phyloP scores from a whole-genome alignment of 108 stramenopile genomes.

The Fragilariopsis cylindrus region DNA sequence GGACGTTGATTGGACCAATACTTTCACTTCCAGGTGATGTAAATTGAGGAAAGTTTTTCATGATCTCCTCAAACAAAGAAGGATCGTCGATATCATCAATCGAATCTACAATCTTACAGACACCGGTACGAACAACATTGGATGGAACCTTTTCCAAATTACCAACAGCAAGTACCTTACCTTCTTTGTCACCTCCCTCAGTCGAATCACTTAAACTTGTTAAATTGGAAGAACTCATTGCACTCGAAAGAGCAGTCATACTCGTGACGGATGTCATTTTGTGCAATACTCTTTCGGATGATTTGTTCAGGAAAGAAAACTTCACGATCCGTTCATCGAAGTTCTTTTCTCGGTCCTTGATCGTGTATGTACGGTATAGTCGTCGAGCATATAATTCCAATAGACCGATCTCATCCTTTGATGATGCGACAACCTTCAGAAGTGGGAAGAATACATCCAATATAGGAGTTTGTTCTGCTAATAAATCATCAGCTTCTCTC shows the following conservation, averaged over 20 bases:
- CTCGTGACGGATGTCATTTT: slow-evolving; percentile 71
- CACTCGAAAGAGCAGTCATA: slow-evolving; percentile 82
- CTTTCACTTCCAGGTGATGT: slow-evolving; percentile 32
- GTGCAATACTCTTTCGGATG: slow-evolving; percentile 69
- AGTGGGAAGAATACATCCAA: slow-evolving; percentile 86
- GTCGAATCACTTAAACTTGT: slow-evolving; percentile 58
- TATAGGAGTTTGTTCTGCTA: slow-evolving; percentile 80
- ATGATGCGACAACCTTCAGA: slow-evolving; percentile 48
- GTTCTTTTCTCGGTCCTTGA: slow-evolving; percentile 61
- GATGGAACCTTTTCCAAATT: slow-evolving; percentile 61
- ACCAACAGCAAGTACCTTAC: slow-evolving; percentile 38
- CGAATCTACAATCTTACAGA: slow-evolving; percentile 56
- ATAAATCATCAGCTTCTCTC: slow-evolving; percentile 59
- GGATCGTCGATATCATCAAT: slow-evolving; percentile 55
- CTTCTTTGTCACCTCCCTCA: slow-evolving; percentile 63
- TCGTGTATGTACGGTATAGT: slow-evolving; percentile 79
- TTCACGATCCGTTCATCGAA: slow-evolving; percentile 55
- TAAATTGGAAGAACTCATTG: slow-evolving; percentile 60
- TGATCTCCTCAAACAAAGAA: slow-evolving; percentile 37
- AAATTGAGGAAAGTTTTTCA: slow-evolving; percentile 66
- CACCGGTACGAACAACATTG: slow-evolving; percentile 55
- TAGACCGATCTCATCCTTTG: slow-evolving; percentile 58
- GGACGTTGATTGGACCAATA: slow-evolving; percentile 77
- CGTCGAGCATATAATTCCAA: slow-evolving; percentile 86
- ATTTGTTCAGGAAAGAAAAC: slow-evolving; percentile 74